Evolutionary conservation across 2,329 filamentous ascomycete species (phyloP).

Genomic region (Exophiala bonariae): DNA sequence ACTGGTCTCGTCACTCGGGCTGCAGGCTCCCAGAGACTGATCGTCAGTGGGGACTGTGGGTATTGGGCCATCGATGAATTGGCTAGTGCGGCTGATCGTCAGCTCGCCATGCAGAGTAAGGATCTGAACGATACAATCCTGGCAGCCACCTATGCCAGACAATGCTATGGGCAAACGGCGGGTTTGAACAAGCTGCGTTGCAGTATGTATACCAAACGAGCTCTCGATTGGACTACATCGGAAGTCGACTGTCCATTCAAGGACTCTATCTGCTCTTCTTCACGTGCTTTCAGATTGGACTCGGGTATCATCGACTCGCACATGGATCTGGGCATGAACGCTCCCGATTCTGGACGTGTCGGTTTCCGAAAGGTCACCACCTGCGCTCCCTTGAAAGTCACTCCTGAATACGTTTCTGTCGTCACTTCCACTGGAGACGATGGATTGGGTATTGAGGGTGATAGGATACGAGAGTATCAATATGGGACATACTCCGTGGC

Average conservation of each 20-base stretch:
- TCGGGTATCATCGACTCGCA: slow-evolving; percentile 30
- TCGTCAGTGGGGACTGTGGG: slow-evolving; percentile 32
- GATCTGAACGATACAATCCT: slow-evolving; percentile 26
- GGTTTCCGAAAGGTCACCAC: slow-evolving; percentile 28
- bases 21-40: slow-evolving; percentile 33
- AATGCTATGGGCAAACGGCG: slow-evolving; percentile 25
- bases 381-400: slow-evolving; percentile 22
- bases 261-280: slow-evolving; percentile 5
- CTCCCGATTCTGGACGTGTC: slow-evolving; percentile 24
- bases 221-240: slow-evolving; percentile 9
- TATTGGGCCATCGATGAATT: slow-evolving; percentile 16
- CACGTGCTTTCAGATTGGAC: slow-evolving; percentile 7
- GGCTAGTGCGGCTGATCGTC: slow-evolving; percentile 6
- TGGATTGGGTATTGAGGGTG: slow-evolving; percentile 7
- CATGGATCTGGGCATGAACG: slow-evolving; percentile 31
- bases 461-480: slow-evolving; percentile 7
- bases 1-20: slow-evolving; percentile 34
- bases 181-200: slow-evolving; percentile 19
- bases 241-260: slow-evolving; percentile 25
- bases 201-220: slow-evolving; percentile 17
- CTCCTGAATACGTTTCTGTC: slow-evolving; percentile 1
- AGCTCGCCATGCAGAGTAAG: slow-evolving; percentile 11
- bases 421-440: slow-evolving; percentile 4
- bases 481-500: slow-evolving; percentile 7
- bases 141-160: slow-evolving; percentile 26